phyloP scores from a whole-genome alignment of 306 rosid genomes.

The Coriaria nepalensis region DNA sequence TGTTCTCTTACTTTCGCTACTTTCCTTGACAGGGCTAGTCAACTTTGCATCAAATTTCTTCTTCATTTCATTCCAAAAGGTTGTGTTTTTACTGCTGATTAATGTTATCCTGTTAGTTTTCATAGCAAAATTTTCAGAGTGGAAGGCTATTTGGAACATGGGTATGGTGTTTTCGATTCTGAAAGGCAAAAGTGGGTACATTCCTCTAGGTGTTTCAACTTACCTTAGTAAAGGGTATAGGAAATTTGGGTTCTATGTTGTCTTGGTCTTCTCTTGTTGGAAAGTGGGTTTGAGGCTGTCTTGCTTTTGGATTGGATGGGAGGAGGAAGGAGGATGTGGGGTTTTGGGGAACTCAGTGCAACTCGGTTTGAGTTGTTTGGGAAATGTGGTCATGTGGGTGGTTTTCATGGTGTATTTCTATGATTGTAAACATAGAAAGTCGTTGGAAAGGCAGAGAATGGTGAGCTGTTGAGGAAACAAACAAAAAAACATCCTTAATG shows the following conservation, averaged over 20 bases:
- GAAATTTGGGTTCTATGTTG: conserved; percentile 29
- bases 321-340: conserved; percentile 20
- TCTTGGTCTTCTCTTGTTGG: conserved; percentile 38
- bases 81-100: conserved; percentile 1
- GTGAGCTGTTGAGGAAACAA: conserved; percentile 5
- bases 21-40: conserved; percentile 18
- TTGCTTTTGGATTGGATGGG: conserved; percentile 25
- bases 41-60: conserved; percentile 4
- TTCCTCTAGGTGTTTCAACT: conserved; percentile 28
- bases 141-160: conserved; percentile 51
- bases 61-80: conserved; percentile 6
- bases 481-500: no score
- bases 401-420: conserved; percentile 33
- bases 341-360: conserved; percentile 23
- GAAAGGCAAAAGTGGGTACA: conserved; percentile 30
- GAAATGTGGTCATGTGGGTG: conserved; percentile 47
- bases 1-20: conserved; percentile 15
- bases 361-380: conserved; percentile 23
- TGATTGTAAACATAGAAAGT: conserved; percentile 36
- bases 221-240: conserved; percentile 31
- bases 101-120: conserved; percentile 13
- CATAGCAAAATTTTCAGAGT: conserved; percentile 28
- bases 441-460: conserved; percentile 33
- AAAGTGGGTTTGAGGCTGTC: conserved; percentile 33
- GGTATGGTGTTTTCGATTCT: conserved; percentile 37